phyloP scores from a whole-genome alignment of 371 early-diverging fungal species.

The Apophysomyces ossiformis region DNA sequence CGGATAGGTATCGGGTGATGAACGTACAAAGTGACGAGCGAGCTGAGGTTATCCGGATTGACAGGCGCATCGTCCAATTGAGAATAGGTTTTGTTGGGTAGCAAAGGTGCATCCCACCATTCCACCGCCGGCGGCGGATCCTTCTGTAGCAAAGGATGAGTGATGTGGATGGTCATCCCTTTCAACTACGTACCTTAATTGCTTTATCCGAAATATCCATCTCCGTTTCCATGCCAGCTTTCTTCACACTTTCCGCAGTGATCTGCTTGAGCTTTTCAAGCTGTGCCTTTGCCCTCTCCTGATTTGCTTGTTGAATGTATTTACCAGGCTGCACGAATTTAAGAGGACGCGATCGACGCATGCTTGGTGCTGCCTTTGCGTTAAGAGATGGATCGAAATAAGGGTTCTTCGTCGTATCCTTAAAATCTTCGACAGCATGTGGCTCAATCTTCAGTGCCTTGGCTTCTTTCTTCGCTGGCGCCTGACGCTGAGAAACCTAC shows the following conservation, averaged over 20 bases:
- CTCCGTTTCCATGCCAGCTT: slow-evolving; percentile 85
- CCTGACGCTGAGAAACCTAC: slow-evolving; percentile 49
- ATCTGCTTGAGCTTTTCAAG: slow-evolving; percentile 85
- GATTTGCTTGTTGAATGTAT: slow-evolving; percentile 80
- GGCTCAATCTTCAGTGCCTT: slow-evolving; percentile 36
- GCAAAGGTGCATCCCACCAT: slow-evolving; percentile 96
- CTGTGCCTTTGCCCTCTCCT: slow-evolving; percentile 76
- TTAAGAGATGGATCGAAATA: slow-evolving; percentile 81
- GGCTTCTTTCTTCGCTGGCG: slow-evolving; percentile 49
- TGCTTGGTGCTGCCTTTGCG: slow-evolving; percentile 50
- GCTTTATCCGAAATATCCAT: slow-evolving; percentile 75
- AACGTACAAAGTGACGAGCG: slow-evolving; percentile 78
- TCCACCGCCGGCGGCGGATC: slow-evolving; percentile 86
- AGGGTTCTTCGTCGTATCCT: slow-evolving; percentile 81
- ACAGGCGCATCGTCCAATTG: slow-evolving; percentile 53
- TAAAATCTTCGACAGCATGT: slow-evolving; percentile 46
- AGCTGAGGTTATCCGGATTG: slow-evolving; percentile 48
- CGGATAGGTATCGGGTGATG: slow-evolving; percentile 93
- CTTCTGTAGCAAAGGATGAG: slow-evolving; percentile 30
- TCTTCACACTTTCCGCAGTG: slow-evolving; percentile 81
- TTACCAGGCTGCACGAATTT: slow-evolving; percentile 86
- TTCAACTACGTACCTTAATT: slow-evolving; percentile 62
- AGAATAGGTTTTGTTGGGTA: slow-evolving; percentile 74
- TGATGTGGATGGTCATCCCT: no score
- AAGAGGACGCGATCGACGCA: slow-evolving; percentile 63